Base-by-base conservation (phyloP, 495 filamentous ascomycete species). In the Cercophora sp. region DNA sequence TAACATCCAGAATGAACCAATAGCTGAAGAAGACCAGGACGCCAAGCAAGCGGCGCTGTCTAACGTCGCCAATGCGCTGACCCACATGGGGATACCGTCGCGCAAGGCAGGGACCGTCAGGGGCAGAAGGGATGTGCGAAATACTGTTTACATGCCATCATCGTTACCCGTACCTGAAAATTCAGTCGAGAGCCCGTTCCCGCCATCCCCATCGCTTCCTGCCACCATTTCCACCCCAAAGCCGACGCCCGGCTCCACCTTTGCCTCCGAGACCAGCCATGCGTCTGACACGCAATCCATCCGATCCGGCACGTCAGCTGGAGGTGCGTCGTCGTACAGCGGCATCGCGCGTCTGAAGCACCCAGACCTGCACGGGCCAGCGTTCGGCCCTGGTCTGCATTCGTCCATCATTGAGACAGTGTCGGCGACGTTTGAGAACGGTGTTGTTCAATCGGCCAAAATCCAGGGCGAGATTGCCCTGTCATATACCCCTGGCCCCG, bases 331-430 rank as follows among this genome's bases (percentile, higher is more conserved):
- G 3, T 57, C 61, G 8, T 67, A 57, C 20, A 56, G 59, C 18
- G 87, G 83, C 48, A 71, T 81, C 25, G 64, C 76, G 8, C 70
- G 69, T 10, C 73, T 83, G 9, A 82, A 81, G 55, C 94, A 99
- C 64, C 86, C 90, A 0, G 90, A 97, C 11, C 79, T 96, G 66
- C 79, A 85, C 48, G 79, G 62, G 9, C 77, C 85, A 8, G 91
- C 89, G 5, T 74, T 84, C 47, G 79, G 56, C 2, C 79, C 85
- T 9, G 94, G 94, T 6, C 70, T 99, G 32, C 95, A 91, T 61
- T 85, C 90, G 5, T 97, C 94, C 8, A 75, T 97, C 41, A 85
- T 97, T 49, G 94, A 99, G 65, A 94, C 88, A 0, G 84, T 96
- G 50, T 93, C 80, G 58, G 88, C 89, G 27, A 83, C 81, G 50